Evolutionary conservation across 345 rosid species (phyloP).

Genomic region (Orychophragmus violaceus): DNA sequence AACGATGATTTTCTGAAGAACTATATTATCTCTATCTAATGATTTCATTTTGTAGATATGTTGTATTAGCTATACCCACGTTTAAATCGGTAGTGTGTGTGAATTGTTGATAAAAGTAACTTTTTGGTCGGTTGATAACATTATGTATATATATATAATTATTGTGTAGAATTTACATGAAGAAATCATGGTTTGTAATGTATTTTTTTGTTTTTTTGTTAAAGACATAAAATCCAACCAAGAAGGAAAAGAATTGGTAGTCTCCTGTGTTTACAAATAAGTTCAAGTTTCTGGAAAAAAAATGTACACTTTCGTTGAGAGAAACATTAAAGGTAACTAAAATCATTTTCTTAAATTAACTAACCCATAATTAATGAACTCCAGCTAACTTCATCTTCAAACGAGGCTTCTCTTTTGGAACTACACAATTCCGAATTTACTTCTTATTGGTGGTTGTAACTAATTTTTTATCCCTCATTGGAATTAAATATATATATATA

Average conservation of each 20-base stretch:
- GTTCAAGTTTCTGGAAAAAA: background rate
- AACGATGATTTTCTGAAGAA: background rate
- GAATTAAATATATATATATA: background rate
- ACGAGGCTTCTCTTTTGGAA: background rate
- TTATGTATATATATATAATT: background rate
- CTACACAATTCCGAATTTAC: background rate
- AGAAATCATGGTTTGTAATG: background rate
- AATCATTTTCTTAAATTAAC: background rate
- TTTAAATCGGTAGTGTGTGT: background rate
- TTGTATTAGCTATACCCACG: background rate
- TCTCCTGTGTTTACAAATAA: background rate
- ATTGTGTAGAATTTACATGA: background rate
- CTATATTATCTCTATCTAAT: background rate
- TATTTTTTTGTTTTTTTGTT: background rate
- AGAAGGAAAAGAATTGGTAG: background rate
- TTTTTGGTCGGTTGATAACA: background rate
- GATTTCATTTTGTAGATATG: background rate
- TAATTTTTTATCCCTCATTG: background rate
- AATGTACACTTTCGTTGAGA: background rate
- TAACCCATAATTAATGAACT: background rate
- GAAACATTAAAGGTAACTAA: background rate
- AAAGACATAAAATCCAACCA: background rate
- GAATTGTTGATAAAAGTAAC: background rate
- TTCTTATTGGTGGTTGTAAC: conserved; percentile 1
- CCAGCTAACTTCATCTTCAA: background rate